Percentiles rank a stretch among this genome's conserved stretches.
Evolutionary conservation across 768 basidiomycete species (phyloP).

Genomic region (Neoboletus magnificus): DNA sequence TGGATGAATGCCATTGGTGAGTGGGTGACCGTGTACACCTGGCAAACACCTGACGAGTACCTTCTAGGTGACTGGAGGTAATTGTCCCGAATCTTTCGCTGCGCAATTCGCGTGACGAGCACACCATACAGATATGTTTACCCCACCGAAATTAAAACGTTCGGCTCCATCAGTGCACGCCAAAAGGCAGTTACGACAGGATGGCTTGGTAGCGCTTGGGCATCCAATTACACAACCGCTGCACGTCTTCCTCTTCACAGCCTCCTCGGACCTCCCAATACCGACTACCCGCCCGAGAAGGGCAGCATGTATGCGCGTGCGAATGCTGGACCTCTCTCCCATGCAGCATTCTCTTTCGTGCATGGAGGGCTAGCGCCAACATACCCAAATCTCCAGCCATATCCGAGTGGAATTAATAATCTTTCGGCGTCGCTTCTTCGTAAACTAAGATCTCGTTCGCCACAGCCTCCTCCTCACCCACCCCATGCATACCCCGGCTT

Average conservation of each 20-base stretch:
- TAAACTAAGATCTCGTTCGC: slow-evolving; percentile 63
- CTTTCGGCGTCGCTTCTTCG: slow-evolving; percentile 65
- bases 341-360: slow-evolving; percentile 85
- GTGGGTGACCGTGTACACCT: slow-evolving; percentile 6
- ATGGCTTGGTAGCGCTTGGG: slow-evolving; percentile 78
- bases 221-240: slow-evolving; percentile 78
- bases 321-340: slow-evolving; percentile 52
- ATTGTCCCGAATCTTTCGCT: slow-evolving; percentile 10
- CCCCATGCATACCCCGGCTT: slow-evolving; percentile 72
- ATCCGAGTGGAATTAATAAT: slow-evolving; percentile 79
- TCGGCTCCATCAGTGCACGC: slow-evolving; percentile 67
- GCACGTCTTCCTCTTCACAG: slow-evolving; percentile 80
- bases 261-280: slow-evolving; percentile 63
- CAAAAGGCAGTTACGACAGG: slow-evolving; percentile 74
- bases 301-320: slow-evolving; percentile 31
- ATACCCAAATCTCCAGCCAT: slow-evolving; percentile 73
- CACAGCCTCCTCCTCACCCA: slow-evolving; percentile 75
- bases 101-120: slow-evolving; percentile 5
- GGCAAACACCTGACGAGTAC: slow-evolving; percentile 7
- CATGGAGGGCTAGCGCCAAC: slow-evolving; percentile 87
- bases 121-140: slow-evolving; percentile 68
- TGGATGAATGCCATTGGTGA: slow-evolving; percentile 88
- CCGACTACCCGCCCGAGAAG: slow-evolving; percentile 47
- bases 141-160: slow-evolving; percentile 76
- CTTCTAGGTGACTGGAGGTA: slow-evolving; percentile 81